These are phyloP conservation scores for Graphilbum fragrans DNA, from an alignment of 2,329 filamentous ascomycete species.

Conservation along the genomic window DNA sequence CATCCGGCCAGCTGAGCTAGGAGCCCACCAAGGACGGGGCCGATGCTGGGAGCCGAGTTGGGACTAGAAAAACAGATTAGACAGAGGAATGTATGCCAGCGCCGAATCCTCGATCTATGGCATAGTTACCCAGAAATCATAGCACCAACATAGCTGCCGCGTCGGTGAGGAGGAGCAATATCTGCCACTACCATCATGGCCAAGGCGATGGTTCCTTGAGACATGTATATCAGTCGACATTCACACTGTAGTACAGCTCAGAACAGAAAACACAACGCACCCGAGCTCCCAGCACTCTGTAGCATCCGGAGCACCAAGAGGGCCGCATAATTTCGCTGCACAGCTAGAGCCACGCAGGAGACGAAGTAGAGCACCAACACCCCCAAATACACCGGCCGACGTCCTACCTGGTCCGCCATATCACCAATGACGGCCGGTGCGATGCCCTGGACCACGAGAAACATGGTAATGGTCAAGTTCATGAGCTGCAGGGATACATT, in stretches of 20 bases:
- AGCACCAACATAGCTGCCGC: not conserved
- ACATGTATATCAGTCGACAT: too few species aligned
- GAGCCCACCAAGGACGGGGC: slow-evolving; percentile 21
- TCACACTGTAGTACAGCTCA: not conserved
- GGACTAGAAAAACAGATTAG: not conserved
- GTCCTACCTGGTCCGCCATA: not conserved
- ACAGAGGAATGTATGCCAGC: too few species aligned
- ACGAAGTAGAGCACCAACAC: not conserved
- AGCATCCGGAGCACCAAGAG: not conserved
- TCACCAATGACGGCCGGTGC: not conserved
- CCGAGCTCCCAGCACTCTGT: not conserved
- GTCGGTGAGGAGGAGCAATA: not conserved
- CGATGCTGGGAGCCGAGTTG: slow-evolving; percentile 10
- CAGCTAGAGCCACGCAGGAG: not conserved
- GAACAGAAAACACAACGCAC: not conserved
- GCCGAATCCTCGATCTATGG: too few species aligned
- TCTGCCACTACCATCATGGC: slow-evolving; percentile 1
- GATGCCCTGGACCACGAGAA: not conserved
- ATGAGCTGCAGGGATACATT: not conserved
- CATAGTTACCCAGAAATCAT: not conserved
- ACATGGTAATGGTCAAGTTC: slow-evolving; percentile 1
- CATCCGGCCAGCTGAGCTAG: slow-evolving; percentile 21
- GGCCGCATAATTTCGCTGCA: not conserved
- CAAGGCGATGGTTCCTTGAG: not conserved
- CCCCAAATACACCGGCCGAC: not conserved